Evolutionary conservation across 2,329 filamentous ascomycete species (phyloP).

Genomic region (Tolypocladium guangdongense): DNA sequence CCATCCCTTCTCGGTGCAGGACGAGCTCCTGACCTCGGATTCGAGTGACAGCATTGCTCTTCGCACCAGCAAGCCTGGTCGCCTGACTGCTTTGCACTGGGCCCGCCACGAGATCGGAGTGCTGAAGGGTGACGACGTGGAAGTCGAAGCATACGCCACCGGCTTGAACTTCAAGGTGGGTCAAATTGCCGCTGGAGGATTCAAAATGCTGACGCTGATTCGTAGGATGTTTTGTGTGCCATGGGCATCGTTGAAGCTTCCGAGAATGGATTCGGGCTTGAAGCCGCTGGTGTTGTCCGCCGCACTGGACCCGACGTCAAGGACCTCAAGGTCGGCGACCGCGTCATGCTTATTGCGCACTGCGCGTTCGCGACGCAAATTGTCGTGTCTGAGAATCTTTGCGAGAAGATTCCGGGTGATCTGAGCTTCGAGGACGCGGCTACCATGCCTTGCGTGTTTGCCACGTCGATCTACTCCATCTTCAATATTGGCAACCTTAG

Average conservation of each 20-base stretch:
- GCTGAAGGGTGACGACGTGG: slow-evolving; percentile 12
- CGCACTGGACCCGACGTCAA: slow-evolving; percentile 11
- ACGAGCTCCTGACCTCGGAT: background rate
- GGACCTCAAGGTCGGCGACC: slow-evolving; percentile 19
- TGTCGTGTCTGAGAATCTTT: too few species aligned
- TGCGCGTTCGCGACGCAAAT: too few species aligned
- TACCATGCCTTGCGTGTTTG: background rate
- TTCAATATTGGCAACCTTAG: background rate
- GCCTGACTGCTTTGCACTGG: background rate
- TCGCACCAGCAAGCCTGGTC: background rate
- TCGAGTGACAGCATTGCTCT: background rate
- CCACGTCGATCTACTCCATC: slow-evolving; percentile 2
- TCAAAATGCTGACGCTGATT: background rate
- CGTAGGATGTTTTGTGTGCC: slow-evolving; percentile 22
- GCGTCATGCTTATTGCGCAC: background rate
- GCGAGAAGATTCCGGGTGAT: background rate
- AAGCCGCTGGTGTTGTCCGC: slow-evolving; percentile 15
- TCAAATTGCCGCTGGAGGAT: too few species aligned
- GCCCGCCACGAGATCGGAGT: background rate
- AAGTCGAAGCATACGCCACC: slow-evolving; percentile 19
- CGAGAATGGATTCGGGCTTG: slow-evolving; percentile 9
- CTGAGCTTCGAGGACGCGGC: too few species aligned
- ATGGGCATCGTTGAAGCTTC: slow-evolving; percentile 11
- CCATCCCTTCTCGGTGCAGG: background rate
- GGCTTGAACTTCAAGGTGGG: slow-evolving; percentile 20